Percentiles rank a stretch among this genome's conserved stretches.
These are phyloP conservation scores for Allium cepa DNA, from an alignment of 106 monocot species.

Conservation along the genomic window DNA sequence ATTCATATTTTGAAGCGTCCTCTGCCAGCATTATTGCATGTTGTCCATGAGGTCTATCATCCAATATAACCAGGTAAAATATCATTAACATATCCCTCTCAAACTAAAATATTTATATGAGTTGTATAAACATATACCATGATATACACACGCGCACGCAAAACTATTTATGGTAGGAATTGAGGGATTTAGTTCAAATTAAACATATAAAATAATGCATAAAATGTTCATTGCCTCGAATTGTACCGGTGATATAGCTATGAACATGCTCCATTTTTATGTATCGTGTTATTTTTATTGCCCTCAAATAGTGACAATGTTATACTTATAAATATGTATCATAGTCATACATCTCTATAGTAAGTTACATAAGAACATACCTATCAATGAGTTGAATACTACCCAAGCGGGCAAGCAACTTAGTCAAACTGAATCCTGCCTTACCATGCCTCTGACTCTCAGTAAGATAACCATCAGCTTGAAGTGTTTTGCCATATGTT, in stretches of 20 bases:
- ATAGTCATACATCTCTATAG: constrained; percentile 48
- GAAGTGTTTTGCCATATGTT: constrained; percentile 65
- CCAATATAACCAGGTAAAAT: background rate
- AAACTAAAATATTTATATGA: background rate
- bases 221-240: too few species aligned
- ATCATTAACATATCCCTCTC: background rate
- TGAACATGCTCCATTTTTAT: too few species aligned
- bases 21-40: constrained; percentile 28
- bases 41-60: constrained; percentile 16
- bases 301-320: constrained; percentile 20
- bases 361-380: constrained; percentile 15
- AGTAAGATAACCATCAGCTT: constrained; percentile 80
- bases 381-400: constrained; percentile 66
- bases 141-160: background rate
- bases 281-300: constrained; percentile 16
- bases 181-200: constrained; percentile 29
- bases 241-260: too few species aligned
- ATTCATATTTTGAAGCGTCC: constrained; percentile 36
- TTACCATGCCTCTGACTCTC: constrained; percentile 93
- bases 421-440: constrained; percentile 69
- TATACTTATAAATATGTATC: constrained; percentile 47
- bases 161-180: background rate
- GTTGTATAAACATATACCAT: background rate
- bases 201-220: background rate
- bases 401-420: constrained; percentile 61